Conservation (phyloP, 495 filamentous ascomycete genomes). For the Chaetomium cochliodes region DNA sequence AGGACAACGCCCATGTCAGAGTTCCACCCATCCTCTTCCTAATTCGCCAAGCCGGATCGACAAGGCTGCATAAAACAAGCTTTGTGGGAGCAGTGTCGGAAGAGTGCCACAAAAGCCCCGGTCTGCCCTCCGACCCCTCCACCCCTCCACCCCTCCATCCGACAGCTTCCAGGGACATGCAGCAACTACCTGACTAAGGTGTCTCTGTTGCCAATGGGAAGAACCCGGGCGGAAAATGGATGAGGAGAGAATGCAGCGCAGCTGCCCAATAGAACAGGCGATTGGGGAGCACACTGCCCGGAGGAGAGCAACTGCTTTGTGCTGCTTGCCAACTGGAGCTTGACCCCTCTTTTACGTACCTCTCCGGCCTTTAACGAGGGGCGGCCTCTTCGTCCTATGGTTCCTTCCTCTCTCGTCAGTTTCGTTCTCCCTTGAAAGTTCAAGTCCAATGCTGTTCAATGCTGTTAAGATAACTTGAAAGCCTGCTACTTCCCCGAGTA, state of each 20-base stretch:
- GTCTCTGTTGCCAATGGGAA: too few relatives aligned
- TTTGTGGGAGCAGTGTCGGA: too few relatives aligned
- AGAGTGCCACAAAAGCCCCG: too few relatives aligned
- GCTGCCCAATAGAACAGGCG: not conserved
- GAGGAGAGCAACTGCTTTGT: conserved; percentile 1
- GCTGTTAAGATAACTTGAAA: not conserved
- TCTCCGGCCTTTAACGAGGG: not conserved
- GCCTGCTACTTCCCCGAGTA: not conserved
- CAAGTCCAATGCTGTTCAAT: too few relatives aligned
- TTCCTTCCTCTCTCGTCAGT: not conserved
- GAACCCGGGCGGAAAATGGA: not conserved
- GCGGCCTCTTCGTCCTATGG: conserved; percentile 7
- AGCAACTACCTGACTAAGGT: not conserved
- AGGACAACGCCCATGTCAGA: too few relatives aligned
- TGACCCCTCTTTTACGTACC: conserved; percentile 16
- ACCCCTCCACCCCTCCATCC: too few relatives aligned
- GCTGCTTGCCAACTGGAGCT: conserved; percentile 9
- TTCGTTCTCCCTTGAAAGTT: not conserved
- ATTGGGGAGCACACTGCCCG: not conserved
- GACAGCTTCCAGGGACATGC: too few relatives aligned
- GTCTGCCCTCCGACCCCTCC: too few relatives aligned
- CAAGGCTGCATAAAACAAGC: too few relatives aligned
- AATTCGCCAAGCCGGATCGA: too few relatives aligned
- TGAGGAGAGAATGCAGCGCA: not conserved
- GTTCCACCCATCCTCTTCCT: too few relatives aligned